A percentile compares a stretch with the other conserved stretches of the same genome.
phyloP scores from a whole-genome alignment of 108 stramenopile genomes.

The Schizochytrium sp. region DNA sequence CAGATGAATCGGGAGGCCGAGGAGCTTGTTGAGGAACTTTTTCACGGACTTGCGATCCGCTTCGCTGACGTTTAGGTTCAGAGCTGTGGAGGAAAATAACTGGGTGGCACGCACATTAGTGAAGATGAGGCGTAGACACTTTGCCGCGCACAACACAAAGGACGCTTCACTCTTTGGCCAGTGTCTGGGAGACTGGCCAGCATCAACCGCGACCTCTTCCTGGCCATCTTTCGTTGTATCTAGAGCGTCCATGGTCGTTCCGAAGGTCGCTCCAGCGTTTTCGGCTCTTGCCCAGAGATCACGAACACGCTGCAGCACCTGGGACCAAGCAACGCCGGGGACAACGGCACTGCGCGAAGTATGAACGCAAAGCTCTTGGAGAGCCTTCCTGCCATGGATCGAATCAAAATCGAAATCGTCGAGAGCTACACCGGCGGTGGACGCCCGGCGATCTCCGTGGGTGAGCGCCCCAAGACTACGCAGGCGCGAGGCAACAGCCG shows the following conservation, averaged over 20 bases:
- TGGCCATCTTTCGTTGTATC: no score
- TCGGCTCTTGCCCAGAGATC: neutral
- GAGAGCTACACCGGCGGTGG: slow-evolving; percentile 20
- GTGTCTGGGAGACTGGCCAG: slow-evolving; percentile 3
- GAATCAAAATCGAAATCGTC: neutral
- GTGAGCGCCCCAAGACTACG: slow-evolving; percentile 66
- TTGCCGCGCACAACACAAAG: neutral
- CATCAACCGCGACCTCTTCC: neutral
- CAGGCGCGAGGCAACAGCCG: slow-evolving; percentile 67
- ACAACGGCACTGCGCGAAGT: neutral
- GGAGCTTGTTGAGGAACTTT: slow-evolving; percentile 54
- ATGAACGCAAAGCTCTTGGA: neutral
- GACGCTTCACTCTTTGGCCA: slow-evolving; percentile 29
- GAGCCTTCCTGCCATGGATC: neutral
- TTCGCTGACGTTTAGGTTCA: neutral
- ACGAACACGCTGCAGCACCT: slow-evolving; percentile 18
- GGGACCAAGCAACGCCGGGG: slow-evolving; percentile 26
- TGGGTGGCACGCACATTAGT: no score
- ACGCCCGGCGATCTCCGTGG: slow-evolving; percentile 63
- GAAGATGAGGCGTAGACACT: neutral
- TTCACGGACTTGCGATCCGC: slow-evolving; percentile 17
- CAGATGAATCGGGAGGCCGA: slow-evolving; percentile 43
- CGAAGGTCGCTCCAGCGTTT: no score
- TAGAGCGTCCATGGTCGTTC: no score
- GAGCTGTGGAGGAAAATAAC: neutral